Evolutionary conservation across 1,284 basidiomycete species (phyloP).

Genomic region (Ustilago esculenta): DNA sequence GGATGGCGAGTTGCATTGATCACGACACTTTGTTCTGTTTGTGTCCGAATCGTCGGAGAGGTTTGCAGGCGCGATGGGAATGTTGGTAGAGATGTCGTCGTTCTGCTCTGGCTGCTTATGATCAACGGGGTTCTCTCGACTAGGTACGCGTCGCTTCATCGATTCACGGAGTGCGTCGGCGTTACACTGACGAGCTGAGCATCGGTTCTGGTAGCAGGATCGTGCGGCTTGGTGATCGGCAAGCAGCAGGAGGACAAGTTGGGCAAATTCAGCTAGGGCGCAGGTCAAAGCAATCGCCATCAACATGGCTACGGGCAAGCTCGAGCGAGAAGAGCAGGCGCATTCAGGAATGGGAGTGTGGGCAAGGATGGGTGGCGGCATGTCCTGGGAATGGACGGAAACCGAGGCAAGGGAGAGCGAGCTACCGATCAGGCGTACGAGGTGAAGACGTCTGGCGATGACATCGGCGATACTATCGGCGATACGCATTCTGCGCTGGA

Average conservation of each 20-base stretch:
- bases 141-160: background rate
- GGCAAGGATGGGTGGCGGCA: background rate
- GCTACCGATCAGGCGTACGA: background rate
- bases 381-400: background rate
- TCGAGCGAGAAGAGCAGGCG: background rate
- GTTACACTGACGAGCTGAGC: slow-evolving; percentile 8
- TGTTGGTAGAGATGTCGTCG: slow-evolving; percentile 22
- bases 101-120: background rate
- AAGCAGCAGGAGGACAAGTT: slow-evolving; percentile 14
- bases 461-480: slow-evolving; percentile 8
- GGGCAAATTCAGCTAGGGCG: slow-evolving; percentile 18
- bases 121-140: background rate
- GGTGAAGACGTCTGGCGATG: slow-evolving; percentile 5
- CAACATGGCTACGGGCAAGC: background rate
- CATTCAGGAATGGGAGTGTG: background rate
- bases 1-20: background rate
- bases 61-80: slow-evolving; percentile 13
- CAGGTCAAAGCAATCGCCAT: slow-evolving; percentile 4
- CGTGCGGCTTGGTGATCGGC: slow-evolving; percentile 9
- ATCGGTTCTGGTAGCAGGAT: slow-evolving; percentile 11
- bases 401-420: background rate
- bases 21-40: too few relatives aligned
- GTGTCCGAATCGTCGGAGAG: slow-evolving; percentile 2
- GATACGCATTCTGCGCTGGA: too few relatives aligned
- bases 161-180: background rate